These are phyloP conservation scores for Lactarius deliciosus DNA, from an alignment of 768 basidiomycete genomes.

Conservation along the genomic window DNA sequence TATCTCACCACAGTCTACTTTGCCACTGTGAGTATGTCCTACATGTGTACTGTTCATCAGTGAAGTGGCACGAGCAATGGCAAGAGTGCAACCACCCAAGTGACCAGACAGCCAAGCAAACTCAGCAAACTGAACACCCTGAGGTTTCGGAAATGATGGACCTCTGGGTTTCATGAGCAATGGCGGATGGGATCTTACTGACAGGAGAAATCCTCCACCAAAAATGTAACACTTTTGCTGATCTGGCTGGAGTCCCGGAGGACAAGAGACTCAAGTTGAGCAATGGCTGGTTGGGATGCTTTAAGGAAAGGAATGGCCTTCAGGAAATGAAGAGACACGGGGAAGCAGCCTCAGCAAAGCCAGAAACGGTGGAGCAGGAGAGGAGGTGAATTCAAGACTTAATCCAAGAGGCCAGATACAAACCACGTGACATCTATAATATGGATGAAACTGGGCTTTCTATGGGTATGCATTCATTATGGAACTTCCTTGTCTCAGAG, in stretches of 20 bases:
- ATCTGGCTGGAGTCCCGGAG: background rate
- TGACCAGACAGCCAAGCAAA: too few species aligned
- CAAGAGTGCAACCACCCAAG: too few species aligned
- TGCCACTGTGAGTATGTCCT: too few species aligned
- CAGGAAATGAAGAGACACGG: background rate
- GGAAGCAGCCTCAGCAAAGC: background rate
- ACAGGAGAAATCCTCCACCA: background rate
- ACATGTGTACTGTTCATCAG: too few species aligned
- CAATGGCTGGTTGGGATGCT: background rate
- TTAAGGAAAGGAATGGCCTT: background rate
- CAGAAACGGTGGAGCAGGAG: background rate
- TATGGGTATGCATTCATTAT: background rate
- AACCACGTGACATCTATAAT: background rate
- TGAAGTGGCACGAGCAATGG: too few species aligned
- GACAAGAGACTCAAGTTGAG: background rate
- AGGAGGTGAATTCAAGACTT: background rate
- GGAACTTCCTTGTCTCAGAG: too few species aligned
- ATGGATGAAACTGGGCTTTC: slow-evolving; percentile 9
- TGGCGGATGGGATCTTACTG: background rate
- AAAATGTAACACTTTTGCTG: background rate
- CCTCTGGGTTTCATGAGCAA: background rate
- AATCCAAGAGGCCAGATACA: background rate
- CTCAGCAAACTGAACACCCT: slow-evolving; percentile 1
- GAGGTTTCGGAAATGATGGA: slow-evolving; percentile 2
- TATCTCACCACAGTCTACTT: too few species aligned